These are phyloP conservation scores for Eucalyptus coolabah DNA, from an alignment of 345 rosid species.

Conservation along the genomic window DNA sequence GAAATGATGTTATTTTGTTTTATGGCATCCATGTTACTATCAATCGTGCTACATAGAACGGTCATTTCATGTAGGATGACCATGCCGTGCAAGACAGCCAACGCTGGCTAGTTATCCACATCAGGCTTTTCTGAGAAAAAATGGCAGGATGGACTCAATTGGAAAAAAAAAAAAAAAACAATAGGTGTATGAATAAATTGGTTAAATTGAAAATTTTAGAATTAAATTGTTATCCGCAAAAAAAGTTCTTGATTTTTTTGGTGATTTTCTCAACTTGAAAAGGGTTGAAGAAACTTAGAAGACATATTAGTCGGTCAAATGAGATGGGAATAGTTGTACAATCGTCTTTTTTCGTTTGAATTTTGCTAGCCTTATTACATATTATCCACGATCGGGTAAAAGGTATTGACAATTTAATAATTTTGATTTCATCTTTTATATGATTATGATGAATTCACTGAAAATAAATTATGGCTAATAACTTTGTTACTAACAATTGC, in stretches of 20 bases:
- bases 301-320: neutral
- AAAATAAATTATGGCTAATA: neutral
- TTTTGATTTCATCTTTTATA: neutral
- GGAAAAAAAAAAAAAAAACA: neutral
- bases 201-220: neutral
- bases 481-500: neutral
- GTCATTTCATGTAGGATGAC: no score
- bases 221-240: neutral
- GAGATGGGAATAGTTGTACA: neutral
- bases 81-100: rapidly evolving
- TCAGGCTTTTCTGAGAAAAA: neutral
- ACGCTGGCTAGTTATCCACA: neutral
- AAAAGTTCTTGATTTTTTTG: neutral
- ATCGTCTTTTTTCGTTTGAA: neutral
- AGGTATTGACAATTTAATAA: neutral
- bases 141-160: neutral
- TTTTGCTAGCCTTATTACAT: neutral
- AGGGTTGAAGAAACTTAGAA: neutral
- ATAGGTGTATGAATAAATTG: neutral
- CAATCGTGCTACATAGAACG: rapidly evolving
- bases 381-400: neutral
- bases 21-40: rapidly evolving
- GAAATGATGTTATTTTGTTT: neutral
- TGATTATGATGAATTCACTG: neutral
- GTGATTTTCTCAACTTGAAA: neutral